Evolutionary conservation across 441 rosid genomes (phyloP).

Genomic region (Aquilaria agallochum): DNA sequence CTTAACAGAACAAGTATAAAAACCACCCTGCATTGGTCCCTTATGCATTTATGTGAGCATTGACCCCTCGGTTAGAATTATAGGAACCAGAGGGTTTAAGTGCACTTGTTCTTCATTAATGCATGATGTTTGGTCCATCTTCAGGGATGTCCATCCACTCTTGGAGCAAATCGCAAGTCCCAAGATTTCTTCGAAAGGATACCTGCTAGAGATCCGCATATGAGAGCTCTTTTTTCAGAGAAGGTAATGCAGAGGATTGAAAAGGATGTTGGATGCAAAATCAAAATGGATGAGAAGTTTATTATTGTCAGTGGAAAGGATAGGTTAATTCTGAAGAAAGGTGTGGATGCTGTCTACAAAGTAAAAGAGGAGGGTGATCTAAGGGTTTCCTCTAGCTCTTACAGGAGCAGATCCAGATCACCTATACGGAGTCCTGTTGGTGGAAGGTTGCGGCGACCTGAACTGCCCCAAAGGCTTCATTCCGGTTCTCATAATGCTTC

Average conservation of each 20-base stretch:
- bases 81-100: too few relatives aligned
- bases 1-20: too few relatives aligned
- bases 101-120: conserved; percentile 8
- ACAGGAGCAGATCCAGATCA: conserved; percentile 82
- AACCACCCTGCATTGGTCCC: too few relatives aligned
- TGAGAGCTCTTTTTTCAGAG: conserved; percentile 73
- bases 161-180: conserved; percentile 89
- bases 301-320: conserved; percentile 93
- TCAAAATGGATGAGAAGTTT: conserved; percentile 92
- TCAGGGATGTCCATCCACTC: conserved; percentile 97
- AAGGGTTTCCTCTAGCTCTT: conserved; percentile 61
- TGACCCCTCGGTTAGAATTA: too few relatives aligned
- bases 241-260: conserved; percentile 78
- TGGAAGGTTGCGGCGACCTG: conserved; percentile 56
- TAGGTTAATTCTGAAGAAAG: conserved; percentile 82
- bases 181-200: conserved; percentile 95
- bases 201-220: conserved; percentile 81
- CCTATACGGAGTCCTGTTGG: conserved; percentile 60
- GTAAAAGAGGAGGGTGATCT: conserved; percentile 68
- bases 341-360: conserved; percentile 94
- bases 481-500: conserved; percentile 51
- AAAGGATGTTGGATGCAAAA: conserved; percentile 80
- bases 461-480: conserved; percentile 50
- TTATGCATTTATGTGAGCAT: too few relatives aligned
- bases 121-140: conserved; percentile 15